phyloP scores from a whole-genome alignment of 768 basidiomycete genomes.

The Tephrocybe sp. region DNA sequence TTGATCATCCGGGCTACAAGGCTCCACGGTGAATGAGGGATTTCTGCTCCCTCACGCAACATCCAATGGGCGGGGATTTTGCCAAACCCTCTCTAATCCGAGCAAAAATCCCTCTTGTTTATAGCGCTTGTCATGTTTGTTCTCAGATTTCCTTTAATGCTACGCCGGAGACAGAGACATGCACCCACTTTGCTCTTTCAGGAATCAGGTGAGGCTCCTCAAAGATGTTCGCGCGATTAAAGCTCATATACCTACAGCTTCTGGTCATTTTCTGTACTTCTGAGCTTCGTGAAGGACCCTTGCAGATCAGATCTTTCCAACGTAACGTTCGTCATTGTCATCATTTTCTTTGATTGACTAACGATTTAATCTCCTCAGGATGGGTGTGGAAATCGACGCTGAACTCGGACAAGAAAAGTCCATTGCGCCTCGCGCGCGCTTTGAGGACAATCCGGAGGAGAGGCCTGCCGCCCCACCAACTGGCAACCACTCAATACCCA shows the following conservation, averaged over 20 bases:
- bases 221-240: not conserved
- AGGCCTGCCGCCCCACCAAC: not conserved
- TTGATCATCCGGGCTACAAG: too few species aligned
- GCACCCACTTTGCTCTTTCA: not conserved
- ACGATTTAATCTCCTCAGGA: not conserved
- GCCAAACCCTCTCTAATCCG: not conserved
- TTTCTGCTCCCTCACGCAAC: not conserved
- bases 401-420: not conserved
- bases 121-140: not conserved
- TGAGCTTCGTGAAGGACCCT: not conserved
- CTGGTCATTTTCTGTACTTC: not conserved
- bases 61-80: not conserved
- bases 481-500: slow-evolving; percentile 3
- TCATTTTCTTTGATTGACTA: not conserved
- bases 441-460: not conserved
- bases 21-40: not conserved
- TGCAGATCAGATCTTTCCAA: not conserved
- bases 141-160: not conserved
- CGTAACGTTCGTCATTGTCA: not conserved
- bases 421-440: not conserved
- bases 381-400: not conserved
- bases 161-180: not conserved
- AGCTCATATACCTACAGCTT: not conserved
- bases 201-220: not conserved
- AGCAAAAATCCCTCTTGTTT: not conserved